These are phyloP conservation scores for Colletotrichum brevisporum DNA, from an alignment of 2,329 filamentous ascomycete species.

Conservation along the genomic window DNA sequence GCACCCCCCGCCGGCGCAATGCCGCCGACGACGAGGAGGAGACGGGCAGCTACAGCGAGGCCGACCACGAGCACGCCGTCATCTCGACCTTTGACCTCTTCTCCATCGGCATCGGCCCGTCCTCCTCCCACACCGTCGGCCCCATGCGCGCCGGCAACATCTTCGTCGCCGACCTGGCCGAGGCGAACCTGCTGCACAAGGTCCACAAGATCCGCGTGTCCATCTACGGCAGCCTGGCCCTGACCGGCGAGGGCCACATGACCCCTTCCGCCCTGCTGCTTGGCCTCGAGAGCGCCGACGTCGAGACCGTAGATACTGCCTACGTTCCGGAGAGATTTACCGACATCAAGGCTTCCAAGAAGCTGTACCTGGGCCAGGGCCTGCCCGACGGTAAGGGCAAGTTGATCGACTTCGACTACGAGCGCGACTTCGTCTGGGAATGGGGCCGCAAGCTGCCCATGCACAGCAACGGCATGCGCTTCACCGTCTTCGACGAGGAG, in stretches of 20 bases:
- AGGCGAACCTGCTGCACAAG: constrained; percentile 59
- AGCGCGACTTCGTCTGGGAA: constrained; percentile 64
- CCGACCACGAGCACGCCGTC: constrained; percentile 65
- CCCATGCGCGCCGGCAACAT: constrained; percentile 68
- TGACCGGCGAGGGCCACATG: constrained; percentile 67
- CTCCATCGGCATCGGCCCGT: constrained; percentile 66
- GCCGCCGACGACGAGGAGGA: constrained; percentile 50
- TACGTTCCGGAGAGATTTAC: constrained; percentile 62
- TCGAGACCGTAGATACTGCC: constrained; percentile 63
- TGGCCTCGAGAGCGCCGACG: constrained; percentile 64
- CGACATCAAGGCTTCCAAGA: constrained; percentile 62
- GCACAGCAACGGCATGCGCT: constrained; percentile 67
- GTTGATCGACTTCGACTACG: constrained; percentile 64
- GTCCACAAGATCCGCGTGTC: constrained; percentile 63
- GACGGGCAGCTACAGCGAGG: constrained; percentile 61
- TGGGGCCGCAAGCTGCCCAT: constrained; percentile 66
- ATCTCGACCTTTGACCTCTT: constrained; percentile 67
- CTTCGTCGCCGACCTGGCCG: constrained; percentile 62
- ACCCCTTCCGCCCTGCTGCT: constrained; percentile 64
- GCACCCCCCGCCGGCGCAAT: constrained; percentile 18
- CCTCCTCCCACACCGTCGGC: constrained; percentile 65
- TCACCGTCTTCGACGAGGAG: constrained; percentile 63
- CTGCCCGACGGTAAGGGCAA: constrained; percentile 56
- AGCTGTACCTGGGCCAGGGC: constrained; percentile 59
- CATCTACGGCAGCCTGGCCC: constrained; percentile 64